Percentiles rank a stretch among this genome's conserved stretches.
phyloP scores from a whole-genome alignment of 208 protist genomes.

The Trypanosoma cruzi region DNA sequence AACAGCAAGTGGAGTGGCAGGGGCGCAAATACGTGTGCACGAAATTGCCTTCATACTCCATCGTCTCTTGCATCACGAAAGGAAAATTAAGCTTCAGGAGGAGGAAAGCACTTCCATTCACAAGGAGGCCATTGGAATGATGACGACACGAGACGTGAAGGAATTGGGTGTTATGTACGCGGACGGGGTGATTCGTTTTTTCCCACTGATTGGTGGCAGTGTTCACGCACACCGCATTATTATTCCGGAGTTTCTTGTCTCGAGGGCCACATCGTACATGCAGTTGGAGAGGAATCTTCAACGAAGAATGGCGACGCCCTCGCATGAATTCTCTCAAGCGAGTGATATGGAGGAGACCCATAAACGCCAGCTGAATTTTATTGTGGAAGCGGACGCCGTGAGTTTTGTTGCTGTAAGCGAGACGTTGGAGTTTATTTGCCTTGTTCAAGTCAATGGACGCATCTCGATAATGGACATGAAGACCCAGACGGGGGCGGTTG shows the following conservation, averaged over 20 bases:
- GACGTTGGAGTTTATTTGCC: constrained; percentile 57
- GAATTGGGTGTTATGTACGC: constrained; percentile 75
- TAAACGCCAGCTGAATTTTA: constrained; percentile 14
- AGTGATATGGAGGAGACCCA: neutral
- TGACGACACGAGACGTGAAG: constrained; percentile 55
- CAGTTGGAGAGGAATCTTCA: constrained; percentile 7
- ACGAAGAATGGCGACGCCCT: neutral
- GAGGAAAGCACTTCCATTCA: constrained; percentile 39
- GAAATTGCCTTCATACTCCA: constrained; percentile 59
- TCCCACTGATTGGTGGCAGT: constrained; percentile 54
- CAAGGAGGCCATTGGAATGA: constrained; percentile 52
- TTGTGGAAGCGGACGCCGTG: constrained; percentile 76
- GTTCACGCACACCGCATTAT: constrained; percentile 58
- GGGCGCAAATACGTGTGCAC: constrained; percentile 31
- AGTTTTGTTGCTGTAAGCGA: constrained; percentile 63
- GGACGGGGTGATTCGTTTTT: constrained; percentile 74
- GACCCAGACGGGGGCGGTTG: constrained; percentile 32
- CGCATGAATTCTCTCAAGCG: neutral
- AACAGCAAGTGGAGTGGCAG: neutral
- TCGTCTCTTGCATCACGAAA: constrained; percentile 34
- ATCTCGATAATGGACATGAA: constrained; percentile 64
- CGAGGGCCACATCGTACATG: constrained; percentile 42
- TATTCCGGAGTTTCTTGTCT: constrained; percentile 72
- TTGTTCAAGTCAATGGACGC: constrained; percentile 72
- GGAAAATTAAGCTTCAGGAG: constrained; percentile 15